These are phyloP conservation scores for Ramaria sp. DNA, from an alignment of 768 basidiomycete species.

Conservation along the genomic window DNA sequence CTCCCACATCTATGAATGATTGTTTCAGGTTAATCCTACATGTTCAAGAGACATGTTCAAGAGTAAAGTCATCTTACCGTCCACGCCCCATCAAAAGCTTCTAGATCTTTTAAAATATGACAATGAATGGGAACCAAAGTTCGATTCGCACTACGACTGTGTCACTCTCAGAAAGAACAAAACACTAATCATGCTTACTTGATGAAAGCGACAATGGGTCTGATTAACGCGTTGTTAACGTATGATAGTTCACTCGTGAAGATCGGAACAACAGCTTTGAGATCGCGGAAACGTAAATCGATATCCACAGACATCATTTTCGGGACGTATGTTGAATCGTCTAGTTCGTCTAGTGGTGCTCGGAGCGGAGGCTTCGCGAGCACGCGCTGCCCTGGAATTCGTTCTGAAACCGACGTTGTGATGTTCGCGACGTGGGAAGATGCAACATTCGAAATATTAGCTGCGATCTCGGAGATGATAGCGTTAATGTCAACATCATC, in stretches of 20 bases:
- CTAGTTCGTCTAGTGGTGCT: conserved; percentile 44
- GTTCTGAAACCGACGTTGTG: conserved; percentile 37
- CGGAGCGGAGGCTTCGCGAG: conserved; percentile 79
- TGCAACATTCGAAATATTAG: conserved; percentile 15
- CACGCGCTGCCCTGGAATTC: conserved; percentile 79
- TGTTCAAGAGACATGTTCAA: neutral
- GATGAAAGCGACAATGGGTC: conserved; percentile 98
- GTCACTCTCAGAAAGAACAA: neutral
- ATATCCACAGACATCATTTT: conserved; percentile 71
- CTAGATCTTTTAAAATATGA: conserved; percentile 69
- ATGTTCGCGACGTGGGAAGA: conserved; percentile 33
- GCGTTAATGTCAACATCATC: conserved; percentile 65
- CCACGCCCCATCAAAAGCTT: conserved; percentile 94
- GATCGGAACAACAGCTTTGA: conserved; percentile 91
- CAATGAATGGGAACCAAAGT: conserved; percentile 94
- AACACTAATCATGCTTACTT: conserved; percentile 46
- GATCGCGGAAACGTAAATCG: conserved; percentile 86
- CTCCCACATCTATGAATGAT: conserved; percentile 75
- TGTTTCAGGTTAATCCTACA: conserved; percentile 9
- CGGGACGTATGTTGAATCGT: conserved; percentile 17
- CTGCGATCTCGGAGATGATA: conserved; percentile 5
- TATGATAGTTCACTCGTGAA: conserved; percentile 85
- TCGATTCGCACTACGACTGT: conserved; percentile 63
- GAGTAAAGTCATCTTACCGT: conserved; percentile 48
- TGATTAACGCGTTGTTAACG: conserved; percentile 82